Evolutionary conservation across 345 rosid species (phyloP).

Genomic region (Raphanus raphanistrum): DNA sequence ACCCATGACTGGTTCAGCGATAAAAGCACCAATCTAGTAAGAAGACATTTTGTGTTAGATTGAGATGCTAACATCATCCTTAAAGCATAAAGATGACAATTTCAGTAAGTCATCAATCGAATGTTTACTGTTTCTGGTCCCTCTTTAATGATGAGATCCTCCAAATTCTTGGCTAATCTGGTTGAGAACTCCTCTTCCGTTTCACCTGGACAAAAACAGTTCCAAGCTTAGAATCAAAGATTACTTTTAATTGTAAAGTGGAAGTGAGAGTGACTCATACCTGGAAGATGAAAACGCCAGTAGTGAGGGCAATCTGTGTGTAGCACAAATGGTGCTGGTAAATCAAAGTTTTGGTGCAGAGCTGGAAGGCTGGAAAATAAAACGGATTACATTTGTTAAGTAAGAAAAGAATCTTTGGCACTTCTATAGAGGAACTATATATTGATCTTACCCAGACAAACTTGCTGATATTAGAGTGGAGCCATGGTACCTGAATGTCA

Average conservation of each 20-base stretch:
- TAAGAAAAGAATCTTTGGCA: constrained; percentile 14
- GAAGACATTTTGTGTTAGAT: constrained; percentile 25
- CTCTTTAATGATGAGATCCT: constrained; percentile 83
- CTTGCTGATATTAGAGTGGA: constrained; percentile 90
- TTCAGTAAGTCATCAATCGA: not conserved
- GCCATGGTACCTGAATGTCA: constrained; percentile 74
- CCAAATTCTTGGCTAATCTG: constrained; percentile 83
- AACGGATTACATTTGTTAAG: not conserved
- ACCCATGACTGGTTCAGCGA: constrained; percentile 97
- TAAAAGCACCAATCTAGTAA: constrained; percentile 87
- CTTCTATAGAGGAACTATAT: not conserved
- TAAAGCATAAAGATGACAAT: not conserved
- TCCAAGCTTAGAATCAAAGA: not conserved
- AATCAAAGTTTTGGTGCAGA: constrained; percentile 87
- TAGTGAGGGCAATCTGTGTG: constrained; percentile 99
- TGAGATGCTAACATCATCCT: constrained; percentile 9
- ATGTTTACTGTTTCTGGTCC: constrained; percentile 88
- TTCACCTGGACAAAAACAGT: constrained; percentile 60
- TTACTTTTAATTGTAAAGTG: not conserved
- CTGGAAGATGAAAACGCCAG: constrained; percentile 93
- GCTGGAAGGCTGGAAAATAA: constrained; percentile 65
- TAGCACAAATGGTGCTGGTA: constrained; percentile 88
- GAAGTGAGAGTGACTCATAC: constrained; percentile 39
- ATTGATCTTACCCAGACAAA: constrained; percentile 70
- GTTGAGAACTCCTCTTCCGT: constrained; percentile 92